Percentiles rank a stretch among this genome's conserved stretches.
phyloP scores from a whole-genome alignment of 495 filamentous ascomycete genomes.

The Rostrohypoxylon terebratum region DNA sequence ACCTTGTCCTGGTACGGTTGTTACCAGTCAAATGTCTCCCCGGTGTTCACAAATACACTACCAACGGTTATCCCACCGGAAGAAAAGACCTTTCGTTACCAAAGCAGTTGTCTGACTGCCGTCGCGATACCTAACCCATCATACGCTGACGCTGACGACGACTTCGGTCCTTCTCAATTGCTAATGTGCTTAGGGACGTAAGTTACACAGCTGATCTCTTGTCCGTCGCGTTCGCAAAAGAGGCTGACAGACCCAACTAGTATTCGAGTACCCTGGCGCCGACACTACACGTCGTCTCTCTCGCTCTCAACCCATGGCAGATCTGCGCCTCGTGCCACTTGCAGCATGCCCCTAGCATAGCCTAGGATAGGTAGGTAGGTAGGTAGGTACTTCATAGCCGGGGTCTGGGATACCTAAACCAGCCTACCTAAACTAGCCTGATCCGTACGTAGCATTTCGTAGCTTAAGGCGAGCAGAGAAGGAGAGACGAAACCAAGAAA shows the following conservation, averaged over 20 bases:
- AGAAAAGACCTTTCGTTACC: constrained; percentile 23
- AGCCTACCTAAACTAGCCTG: constrained; percentile 29
- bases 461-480: constrained; percentile 19
- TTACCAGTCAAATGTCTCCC: background rate
- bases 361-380: constrained; percentile 41
- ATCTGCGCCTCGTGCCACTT: constrained; percentile 43
- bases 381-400: constrained; percentile 39
- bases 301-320: constrained; percentile 27
- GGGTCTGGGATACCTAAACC: constrained; percentile 31
- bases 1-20: constrained; percentile 13
- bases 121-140: constrained; percentile 36
- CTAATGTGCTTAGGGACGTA: constrained; percentile 15
- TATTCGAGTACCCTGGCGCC: background rate
- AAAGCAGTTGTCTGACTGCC: constrained; percentile 25
- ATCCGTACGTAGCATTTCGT: constrained; percentile 37
- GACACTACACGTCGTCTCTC: background rate
- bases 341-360: constrained; percentile 38
- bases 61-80: constrained; percentile 32
- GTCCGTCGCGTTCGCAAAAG: background rate
- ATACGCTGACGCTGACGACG: constrained; percentile 35
- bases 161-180: constrained; percentile 36
- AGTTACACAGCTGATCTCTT: constrained; percentile 11
- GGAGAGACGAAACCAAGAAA: background rate
- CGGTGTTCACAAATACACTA: background rate
- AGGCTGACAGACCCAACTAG: constrained; percentile 12